A percentile compares a stretch with the other conserved stretches of the same genome.
Conservation (phyloP, 148 eudicot genomes). For the Beta vulgaris region DNA sequence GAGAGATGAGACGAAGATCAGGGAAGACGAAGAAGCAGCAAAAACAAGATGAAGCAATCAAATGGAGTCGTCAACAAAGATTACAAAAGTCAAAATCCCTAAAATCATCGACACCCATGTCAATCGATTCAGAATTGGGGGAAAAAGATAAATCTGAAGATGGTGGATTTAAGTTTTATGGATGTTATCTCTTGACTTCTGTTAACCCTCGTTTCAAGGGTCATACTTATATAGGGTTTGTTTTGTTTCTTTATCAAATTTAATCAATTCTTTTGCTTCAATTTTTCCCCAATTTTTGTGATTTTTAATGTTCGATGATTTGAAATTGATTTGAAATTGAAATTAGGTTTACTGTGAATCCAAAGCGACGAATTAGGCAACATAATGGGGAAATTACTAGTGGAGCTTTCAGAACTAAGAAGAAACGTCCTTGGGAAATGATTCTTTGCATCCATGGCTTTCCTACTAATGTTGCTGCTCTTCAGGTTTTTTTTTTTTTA, state of each 20-base stretch:
- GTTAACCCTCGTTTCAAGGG: constrained; percentile 85
- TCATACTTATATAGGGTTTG: constrained; percentile 84
- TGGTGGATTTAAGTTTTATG: constrained; percentile 34
- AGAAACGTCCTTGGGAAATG: constrained; percentile 95
- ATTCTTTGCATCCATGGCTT: constrained; percentile 87
- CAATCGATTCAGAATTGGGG: neutral
- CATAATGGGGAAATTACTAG: constrained; percentile 83
- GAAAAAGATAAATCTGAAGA: neutral
- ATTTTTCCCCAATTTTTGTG: neutral
- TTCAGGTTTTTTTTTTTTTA: constrained; percentile 53
- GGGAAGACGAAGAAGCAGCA: constrained; percentile 15
- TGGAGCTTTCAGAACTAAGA: constrained; percentile 76
- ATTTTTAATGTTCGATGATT: neutral
- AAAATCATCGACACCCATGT: no score
- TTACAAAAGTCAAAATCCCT: no score
- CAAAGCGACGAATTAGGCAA: constrained; percentile 75
- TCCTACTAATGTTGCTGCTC: constrained; percentile 75
- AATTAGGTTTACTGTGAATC: constrained; percentile 79
- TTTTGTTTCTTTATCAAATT: neutral
- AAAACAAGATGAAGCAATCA: neutral
- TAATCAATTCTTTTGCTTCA: neutral
- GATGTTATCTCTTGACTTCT: constrained; percentile 74
- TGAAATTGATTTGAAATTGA: neutral
- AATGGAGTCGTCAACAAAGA: neutral
- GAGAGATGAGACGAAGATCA: constrained; percentile 26